These are phyloP conservation scores for Apium graveolens DNA, from an alignment of 129 eudicot species.

Conservation along the genomic window DNA sequence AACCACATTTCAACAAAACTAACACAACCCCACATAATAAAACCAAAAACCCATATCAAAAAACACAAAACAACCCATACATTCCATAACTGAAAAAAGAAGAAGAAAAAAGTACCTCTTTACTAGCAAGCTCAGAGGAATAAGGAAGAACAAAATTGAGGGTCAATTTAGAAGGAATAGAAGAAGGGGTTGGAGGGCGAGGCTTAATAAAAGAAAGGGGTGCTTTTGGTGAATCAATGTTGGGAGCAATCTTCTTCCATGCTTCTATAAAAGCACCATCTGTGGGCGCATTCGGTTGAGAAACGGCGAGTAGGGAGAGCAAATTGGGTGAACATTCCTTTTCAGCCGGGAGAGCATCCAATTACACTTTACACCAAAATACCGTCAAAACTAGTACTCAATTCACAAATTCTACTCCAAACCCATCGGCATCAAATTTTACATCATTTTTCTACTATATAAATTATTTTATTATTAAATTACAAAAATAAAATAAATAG, in stretches of 20 bases:
- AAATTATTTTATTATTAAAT: too few species aligned
- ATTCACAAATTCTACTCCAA: too few species aligned
- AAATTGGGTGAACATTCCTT: too few species aligned
- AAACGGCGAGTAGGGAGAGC: slow-evolving; percentile 29
- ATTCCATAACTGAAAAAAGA: background rate
- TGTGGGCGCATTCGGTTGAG: slow-evolving; percentile 38
- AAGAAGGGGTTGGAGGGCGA: slow-evolving; percentile 56
- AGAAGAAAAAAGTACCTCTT: slow-evolving; percentile 43
- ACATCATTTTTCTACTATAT: too few species aligned
- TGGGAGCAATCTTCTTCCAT: slow-evolving; percentile 66
- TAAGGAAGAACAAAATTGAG: slow-evolving; percentile 71
- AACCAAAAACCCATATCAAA: background rate
- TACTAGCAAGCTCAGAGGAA: slow-evolving; percentile 42
- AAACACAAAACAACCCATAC: background rate
- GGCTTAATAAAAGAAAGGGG: slow-evolving; percentile 55
- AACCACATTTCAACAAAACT: background rate
- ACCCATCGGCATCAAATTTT: too few species aligned
- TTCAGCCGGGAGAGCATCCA: too few species aligned
- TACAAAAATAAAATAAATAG: too few species aligned
- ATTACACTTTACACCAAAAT: too few species aligned
- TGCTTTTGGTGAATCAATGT: slow-evolving; percentile 70
- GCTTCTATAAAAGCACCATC: slow-evolving; percentile 45
- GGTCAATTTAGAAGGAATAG: slow-evolving; percentile 67
- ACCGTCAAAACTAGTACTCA: too few species aligned
- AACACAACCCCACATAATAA: background rate